Conservation (phyloP, 768 basidiomycete genomes). For the Auriscalpium orientale region DNA sequence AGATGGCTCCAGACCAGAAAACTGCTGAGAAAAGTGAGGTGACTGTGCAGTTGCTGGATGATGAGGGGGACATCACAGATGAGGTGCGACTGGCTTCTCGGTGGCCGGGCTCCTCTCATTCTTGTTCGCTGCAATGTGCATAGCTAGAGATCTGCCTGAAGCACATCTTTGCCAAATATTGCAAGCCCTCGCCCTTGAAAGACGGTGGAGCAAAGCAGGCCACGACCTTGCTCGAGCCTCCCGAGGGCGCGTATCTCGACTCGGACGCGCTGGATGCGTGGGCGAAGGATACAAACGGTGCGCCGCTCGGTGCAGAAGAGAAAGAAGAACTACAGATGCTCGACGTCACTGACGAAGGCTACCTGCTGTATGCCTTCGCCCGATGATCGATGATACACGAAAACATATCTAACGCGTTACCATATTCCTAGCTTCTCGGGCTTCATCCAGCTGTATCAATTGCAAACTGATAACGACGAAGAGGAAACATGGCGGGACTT, state of each 20-base stretch:
- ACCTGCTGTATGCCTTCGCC: slow-evolving; percentile 52
- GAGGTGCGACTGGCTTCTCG: slow-evolving; percentile 33
- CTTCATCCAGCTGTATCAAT: slow-evolving; percentile 74
- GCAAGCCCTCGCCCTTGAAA: slow-evolving; percentile 37
- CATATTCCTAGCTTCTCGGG: slow-evolving; percentile 53
- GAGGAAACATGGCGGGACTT: slow-evolving; percentile 82
- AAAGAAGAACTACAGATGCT: slow-evolving; percentile 74
- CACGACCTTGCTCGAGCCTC: slow-evolving; percentile 16
- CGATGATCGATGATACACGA: neutral
- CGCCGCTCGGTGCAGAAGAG: slow-evolving; percentile 66
- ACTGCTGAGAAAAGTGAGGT: slow-evolving; percentile 38
- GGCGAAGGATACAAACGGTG: slow-evolving; percentile 78
- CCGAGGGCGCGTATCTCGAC: slow-evolving; percentile 48
- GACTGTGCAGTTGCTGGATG: slow-evolving; percentile 49
- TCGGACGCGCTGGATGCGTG: slow-evolving; percentile 61
- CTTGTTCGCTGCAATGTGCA: no score
- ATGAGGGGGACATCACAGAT: slow-evolving; percentile 60
- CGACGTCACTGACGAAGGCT: slow-evolving; percentile 64
- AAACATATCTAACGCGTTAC: neutral
- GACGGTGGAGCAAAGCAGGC: slow-evolving; percentile 7
- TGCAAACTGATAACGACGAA: slow-evolving; percentile 82
- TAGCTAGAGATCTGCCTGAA: slow-evolving; percentile 64
- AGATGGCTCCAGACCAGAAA: neutral
- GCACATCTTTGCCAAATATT: slow-evolving; percentile 77
- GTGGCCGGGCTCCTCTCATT: no score